phyloP scores from a whole-genome alignment of 2,329 filamentous ascomycete species.

The Colletotrichum navitas region DNA sequence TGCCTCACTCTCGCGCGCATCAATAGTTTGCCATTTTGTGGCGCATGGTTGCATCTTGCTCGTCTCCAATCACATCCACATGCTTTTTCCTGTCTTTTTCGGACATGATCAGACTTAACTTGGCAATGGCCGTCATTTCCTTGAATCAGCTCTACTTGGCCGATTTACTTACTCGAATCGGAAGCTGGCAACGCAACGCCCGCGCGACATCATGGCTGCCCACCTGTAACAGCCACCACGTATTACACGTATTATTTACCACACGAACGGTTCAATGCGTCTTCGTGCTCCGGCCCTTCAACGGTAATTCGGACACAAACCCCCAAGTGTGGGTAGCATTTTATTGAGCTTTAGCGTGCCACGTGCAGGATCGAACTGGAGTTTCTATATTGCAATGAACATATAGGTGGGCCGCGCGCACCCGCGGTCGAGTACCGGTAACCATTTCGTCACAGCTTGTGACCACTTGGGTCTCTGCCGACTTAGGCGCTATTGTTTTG shows the following conservation, averaged over 20 bases:
- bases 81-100: conserved; percentile 12
- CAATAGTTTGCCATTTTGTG: conserved; percentile 19
- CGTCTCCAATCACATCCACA: no score
- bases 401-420: not conserved
- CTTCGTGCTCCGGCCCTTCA: not conserved
- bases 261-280: not conserved
- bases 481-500: conserved; percentile 31
- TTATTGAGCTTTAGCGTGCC: conserved; percentile 34
- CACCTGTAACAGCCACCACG: not conserved
- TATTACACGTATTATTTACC: not conserved
- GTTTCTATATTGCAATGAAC: conserved; percentile 1
- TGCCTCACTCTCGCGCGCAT: conserved; percentile 13
- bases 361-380: conserved; percentile 14
- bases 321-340: conserved; percentile 17
- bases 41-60: conserved; percentile 17
- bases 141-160: not conserved
- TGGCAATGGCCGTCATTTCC: conserved; percentile 18
- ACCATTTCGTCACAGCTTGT: conserved; percentile 22
- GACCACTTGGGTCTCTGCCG: conserved; percentile 1
- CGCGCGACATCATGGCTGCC: conserved; percentile 15
- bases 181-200: not conserved
- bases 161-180: conserved; percentile 32
- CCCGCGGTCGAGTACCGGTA: not conserved
- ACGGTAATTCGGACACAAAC: not conserved
- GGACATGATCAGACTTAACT: not conserved